These are phyloP conservation scores for Achaetomium macrosporum DNA, from an alignment of 2,329 filamentous ascomycete species.

Conservation along the genomic window DNA sequence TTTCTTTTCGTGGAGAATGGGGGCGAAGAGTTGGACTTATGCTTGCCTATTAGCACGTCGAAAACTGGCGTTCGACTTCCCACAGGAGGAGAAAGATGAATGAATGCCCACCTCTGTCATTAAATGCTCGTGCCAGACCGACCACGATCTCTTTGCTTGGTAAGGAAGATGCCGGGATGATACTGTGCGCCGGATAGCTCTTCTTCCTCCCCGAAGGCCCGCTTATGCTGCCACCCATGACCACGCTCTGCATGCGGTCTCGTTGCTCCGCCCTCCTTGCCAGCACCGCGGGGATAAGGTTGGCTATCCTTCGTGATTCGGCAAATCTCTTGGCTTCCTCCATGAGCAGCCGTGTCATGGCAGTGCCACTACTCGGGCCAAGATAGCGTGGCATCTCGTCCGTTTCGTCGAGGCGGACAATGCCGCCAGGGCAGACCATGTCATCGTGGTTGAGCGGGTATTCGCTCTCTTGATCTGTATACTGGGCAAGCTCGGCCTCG, in stretches of 20 bases:
- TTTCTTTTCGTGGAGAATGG: conserved; percentile 76
- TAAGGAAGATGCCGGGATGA: conserved; percentile 68
- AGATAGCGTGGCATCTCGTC: conserved; percentile 85
- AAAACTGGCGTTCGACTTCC: background rate
- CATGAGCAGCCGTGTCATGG: conserved; percentile 92
- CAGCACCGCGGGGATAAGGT: conserved; percentile 74
- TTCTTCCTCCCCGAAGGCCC: conserved; percentile 61
- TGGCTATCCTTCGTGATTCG: conserved; percentile 82
- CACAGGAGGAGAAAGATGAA: background rate
- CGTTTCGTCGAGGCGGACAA: conserved; percentile 76
- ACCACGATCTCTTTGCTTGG: conserved; percentile 70
- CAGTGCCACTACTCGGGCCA: conserved; percentile 90
- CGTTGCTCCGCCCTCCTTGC: conserved; percentile 48
- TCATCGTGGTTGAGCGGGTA: conserved; percentile 70
- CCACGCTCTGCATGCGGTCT: conserved; percentile 61
- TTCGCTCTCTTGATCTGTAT: conserved; percentile 69
- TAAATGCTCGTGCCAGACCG: conserved; percentile 76
- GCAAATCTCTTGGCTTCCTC: conserved; percentile 93
- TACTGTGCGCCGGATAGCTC: conserved; percentile 85
- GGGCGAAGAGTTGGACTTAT: conserved; percentile 79
- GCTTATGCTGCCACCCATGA: conserved; percentile 43
- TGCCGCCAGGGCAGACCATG: conserved; percentile 78
- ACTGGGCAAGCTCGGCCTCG: conserved; percentile 72
- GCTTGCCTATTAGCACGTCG: background rate
- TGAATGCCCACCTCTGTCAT: conserved; percentile 64